Conservation (phyloP, 1,139 yeast genomes). For the Suhomyces anneliseae region DNA sequence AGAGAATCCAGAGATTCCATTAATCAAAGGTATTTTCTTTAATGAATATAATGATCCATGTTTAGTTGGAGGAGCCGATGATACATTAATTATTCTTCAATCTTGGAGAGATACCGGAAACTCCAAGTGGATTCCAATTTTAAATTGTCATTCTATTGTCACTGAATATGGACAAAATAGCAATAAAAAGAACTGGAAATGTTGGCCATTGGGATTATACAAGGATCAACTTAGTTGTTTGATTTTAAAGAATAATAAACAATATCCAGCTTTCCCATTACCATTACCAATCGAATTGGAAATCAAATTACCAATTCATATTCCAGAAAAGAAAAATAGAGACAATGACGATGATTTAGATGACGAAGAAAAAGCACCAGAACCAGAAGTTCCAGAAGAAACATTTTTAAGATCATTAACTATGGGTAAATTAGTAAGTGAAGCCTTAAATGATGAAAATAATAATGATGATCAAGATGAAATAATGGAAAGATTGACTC, state of each 20-base stretch:
- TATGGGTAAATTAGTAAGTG: constrained; percentile 51
- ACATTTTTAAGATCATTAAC: constrained; percentile 45
- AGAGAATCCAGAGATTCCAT: constrained; percentile 24
- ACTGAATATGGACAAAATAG: constrained; percentile 51
- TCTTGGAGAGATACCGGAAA: constrained; percentile 79
- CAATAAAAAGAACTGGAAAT: constrained; percentile 52
- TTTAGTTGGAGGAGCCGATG: constrained; percentile 68
- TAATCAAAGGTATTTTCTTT: constrained; percentile 72
- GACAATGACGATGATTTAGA: constrained; percentile 18
- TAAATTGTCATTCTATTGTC: constrained; percentile 62
- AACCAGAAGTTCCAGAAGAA: constrained; percentile 35
- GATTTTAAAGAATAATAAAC: constrained; percentile 58
- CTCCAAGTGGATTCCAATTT: constrained; percentile 85
- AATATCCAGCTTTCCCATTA: constrained; percentile 68
- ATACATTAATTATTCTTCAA: constrained; percentile 64
- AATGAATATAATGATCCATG: constrained; percentile 89
- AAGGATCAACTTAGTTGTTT: constrained; percentile 71
- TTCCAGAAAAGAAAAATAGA: constrained; percentile 19
- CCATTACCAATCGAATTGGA: constrained; percentile 81
- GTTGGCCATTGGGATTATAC: constrained; percentile 88
- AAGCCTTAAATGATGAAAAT: constrained; percentile 35
- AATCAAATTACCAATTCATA: constrained; percentile 59
- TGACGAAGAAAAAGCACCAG: constrained; percentile 25
- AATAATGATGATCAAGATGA: constrained; percentile 41
- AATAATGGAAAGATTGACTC: constrained; percentile 46